Evolutionary conservation across 345 rosid species (phyloP), one percentile per base, ranked within the genome.

Genomic region (Mallotus nudiflorus): DNA sequence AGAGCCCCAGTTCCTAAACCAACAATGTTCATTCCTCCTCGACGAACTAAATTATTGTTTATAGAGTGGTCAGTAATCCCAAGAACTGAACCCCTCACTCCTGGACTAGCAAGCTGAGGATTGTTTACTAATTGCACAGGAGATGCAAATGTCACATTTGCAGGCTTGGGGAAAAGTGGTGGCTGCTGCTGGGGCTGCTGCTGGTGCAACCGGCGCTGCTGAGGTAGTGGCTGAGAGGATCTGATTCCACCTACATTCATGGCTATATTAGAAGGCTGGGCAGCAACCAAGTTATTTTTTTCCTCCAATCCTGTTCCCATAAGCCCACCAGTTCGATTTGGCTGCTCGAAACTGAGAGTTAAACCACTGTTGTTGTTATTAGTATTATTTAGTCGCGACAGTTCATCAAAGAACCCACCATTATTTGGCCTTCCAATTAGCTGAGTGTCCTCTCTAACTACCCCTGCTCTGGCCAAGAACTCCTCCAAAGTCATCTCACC

Each of bases 81-180:
- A 49, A 45, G 52, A 24, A 71, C 68, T 0, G 80, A 62, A 68
- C 77, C 72, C 56, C 84, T 83, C 49, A 74, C 68, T 72, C 78
- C 85, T n/a, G 86, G 92, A 53, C 76, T 77, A 64, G 74, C 39
- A 55, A 80, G 75, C 73, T 75, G 89, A 27, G 78, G 68, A 49
- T 67, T 45, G 56, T 80, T 86, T 22, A 65, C 73, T 65, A 67
- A 60, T 49, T 81, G 77, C 81, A 82, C 46, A 11, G 88, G 73
- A 53, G 88, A 67, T 27, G 91, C 81, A 82, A 88, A 94, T 46
- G 88, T 79, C 60, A 84, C 77, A 46, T 76, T 81, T 49, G 87
- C 78, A 69, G 84, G 92, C 81, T 87, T 91, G n/a, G 91, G 91
- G 66, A 86, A 87, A 57, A 89, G 83, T 1, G 82, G 91, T 49